Percentiles rank a stretch among this genome's conserved stretches.
phyloP scores from a whole-genome alignment of 495 filamentous ascomycete genomes.

The Clohesyomyces aquaticus region DNA sequence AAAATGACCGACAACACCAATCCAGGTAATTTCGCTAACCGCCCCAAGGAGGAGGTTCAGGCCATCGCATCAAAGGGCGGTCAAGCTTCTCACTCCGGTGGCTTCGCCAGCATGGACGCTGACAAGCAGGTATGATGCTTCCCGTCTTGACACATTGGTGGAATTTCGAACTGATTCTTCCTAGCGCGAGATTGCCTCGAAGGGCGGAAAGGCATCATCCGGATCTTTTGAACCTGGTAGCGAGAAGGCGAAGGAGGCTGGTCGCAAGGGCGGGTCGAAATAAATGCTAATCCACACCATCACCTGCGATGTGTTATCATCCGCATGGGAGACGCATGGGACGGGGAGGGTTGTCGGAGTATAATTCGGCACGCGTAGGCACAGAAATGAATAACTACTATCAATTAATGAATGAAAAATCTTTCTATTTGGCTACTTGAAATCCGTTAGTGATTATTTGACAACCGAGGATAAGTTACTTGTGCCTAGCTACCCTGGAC shows the following conservation, averaged over 20 bases:
- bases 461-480: too few species aligned
- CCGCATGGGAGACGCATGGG: too few species aligned
- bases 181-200: conserved; percentile 41
- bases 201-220: conserved; percentile 37
- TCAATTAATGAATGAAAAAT: too few species aligned
- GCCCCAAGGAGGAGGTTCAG: conserved; percentile 59
- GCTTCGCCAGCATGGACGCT: conserved; percentile 43
- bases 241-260: conserved; percentile 53
- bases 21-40: conserved; percentile 67
- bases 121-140: conserved; percentile 39
- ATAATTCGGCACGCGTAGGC: too few species aligned
- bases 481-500: too few species aligned
- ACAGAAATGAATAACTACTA: too few species aligned
- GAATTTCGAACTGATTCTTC: neutral
- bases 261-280: conserved; percentile 51
- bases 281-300: neutral
- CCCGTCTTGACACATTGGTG: neutral
- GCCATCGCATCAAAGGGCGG: conserved; percentile 60
- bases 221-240: conserved; percentile 56
- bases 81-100: conserved; percentile 46
- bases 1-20: conserved; percentile 56
- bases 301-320: neutral
- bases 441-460: too few species aligned
- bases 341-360: too few species aligned
- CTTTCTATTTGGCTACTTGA: too few species aligned